phyloP scores from a whole-genome alignment of 1,284 basidiomycete species.

The Leccinum glutinopallens region DNA sequence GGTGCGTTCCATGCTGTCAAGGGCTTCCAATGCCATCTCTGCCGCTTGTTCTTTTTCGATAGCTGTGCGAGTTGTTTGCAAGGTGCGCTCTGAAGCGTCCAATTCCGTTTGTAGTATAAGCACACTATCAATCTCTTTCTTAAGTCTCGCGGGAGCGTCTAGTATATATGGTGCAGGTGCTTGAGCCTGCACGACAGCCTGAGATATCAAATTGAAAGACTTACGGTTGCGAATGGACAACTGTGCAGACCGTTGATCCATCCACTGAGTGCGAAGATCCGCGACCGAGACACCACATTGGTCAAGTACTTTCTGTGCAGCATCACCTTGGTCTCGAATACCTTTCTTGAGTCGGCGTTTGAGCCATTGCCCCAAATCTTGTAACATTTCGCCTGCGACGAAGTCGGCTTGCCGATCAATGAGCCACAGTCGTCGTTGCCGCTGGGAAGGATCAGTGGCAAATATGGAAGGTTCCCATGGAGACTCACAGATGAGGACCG shows the following conservation, averaged over 20 bases:
- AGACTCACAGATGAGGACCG: background rate
- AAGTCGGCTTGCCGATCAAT: background rate
- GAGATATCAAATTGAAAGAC: background rate
- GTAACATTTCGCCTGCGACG: background rate
- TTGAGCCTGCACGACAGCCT: no score
- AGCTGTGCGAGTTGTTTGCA: background rate
- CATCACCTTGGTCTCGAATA: background rate
- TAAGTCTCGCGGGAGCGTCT: background rate
- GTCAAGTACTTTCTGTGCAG: background rate
- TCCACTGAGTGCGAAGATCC: background rate
- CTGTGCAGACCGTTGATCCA: background rate
- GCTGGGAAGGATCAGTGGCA: background rate
- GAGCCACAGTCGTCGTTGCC: background rate
- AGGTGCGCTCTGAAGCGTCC: background rate
- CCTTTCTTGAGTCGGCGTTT: background rate
- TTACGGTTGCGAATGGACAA: background rate
- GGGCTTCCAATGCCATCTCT: background rate
- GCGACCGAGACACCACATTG: background rate
- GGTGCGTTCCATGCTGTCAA: background rate
- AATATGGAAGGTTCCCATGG: background rate
- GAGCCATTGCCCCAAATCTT: background rate
- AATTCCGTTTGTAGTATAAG: background rate
- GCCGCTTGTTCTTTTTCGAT: background rate
- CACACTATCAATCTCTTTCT: background rate
- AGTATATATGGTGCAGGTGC: no score